Percentiles rank a stretch among this genome's conserved stretches.
Conservation (phyloP, 2,329 filamentous ascomycete species). For the Huntiella omanensis region DNA sequence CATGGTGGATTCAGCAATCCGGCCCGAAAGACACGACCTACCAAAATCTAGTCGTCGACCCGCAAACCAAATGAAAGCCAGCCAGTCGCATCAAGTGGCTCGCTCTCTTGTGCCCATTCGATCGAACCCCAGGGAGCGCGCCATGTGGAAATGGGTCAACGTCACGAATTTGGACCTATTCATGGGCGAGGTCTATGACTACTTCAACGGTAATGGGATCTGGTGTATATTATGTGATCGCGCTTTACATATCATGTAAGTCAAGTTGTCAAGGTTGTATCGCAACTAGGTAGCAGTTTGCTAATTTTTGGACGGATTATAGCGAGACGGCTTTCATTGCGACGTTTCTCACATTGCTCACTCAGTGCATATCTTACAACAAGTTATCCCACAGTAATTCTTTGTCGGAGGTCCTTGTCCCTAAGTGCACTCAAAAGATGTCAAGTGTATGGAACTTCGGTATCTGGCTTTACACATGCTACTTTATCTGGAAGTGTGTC, state of each 20-base stretch:
- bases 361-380: constrained; percentile 69
- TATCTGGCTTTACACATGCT: constrained; percentile 70
- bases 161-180: constrained; percentile 79
- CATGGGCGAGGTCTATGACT: constrained; percentile 67
- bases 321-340: constrained; percentile 71
- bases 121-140: constrained; percentile 39
- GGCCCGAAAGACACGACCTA: neutral
- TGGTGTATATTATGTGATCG: constrained; percentile 67
- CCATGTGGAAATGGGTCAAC: constrained; percentile 86
- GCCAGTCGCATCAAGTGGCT: neutral
- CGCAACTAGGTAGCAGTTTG: neutral
- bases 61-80: neutral
- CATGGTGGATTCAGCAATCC: constrained; percentile 23
- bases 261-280: constrained; percentile 10
- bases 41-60: neutral
- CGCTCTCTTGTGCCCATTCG: constrained; percentile 1
- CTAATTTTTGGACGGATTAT: neutral
- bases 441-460: constrained; percentile 58
- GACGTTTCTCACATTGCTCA: constrained; percentile 62
- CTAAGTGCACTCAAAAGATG: constrained; percentile 59
- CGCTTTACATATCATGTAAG: constrained; percentile 53
- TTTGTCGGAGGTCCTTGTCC: constrained; percentile 37
- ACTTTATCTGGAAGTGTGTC: constrained; percentile 65
- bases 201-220: constrained; percentile 66
- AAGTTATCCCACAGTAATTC: constrained; percentile 47